Evolutionary conservation across 495 filamentous ascomycete species (phyloP).

Genomic region (Parathielavia appendiculata): DNA sequence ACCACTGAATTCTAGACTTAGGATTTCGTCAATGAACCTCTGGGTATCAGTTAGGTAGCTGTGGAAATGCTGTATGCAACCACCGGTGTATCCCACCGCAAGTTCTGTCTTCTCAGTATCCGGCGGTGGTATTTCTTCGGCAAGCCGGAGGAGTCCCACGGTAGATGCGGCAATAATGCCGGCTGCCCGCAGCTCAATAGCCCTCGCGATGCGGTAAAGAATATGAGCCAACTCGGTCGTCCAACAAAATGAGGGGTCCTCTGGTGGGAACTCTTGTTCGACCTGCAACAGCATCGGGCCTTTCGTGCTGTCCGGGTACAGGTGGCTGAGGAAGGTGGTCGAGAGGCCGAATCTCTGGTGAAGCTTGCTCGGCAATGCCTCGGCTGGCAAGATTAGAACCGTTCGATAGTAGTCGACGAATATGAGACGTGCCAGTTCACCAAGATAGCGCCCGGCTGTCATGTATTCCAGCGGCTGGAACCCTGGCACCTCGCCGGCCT

Average conservation of each 20-base stretch:
- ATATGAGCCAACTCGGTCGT: slow-evolving; percentile 49
- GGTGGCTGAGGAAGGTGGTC: slow-evolving; percentile 66
- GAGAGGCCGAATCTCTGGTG: slow-evolving; percentile 59
- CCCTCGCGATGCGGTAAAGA: slow-evolving; percentile 56
- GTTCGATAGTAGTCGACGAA: slow-evolving; percentile 60
- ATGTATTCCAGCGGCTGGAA: slow-evolving; percentile 88
- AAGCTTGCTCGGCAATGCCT: slow-evolving; percentile 56
- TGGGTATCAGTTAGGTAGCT: slow-evolving; percentile 66
- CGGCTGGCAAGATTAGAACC: slow-evolving; percentile 30
- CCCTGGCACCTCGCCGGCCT: slow-evolving; percentile 61
- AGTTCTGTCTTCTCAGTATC: slow-evolving; percentile 45
- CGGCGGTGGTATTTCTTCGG: slow-evolving; percentile 52
- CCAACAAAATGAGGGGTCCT: slow-evolving; percentile 53
- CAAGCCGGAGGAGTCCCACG: slow-evolving; percentile 61
- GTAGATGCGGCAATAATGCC: slow-evolving; percentile 68
- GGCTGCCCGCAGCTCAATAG: slow-evolving; percentile 63
- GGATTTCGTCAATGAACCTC: slow-evolving; percentile 58
- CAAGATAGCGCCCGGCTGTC: slow-evolving; percentile 77
- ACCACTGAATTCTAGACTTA: slow-evolving; percentile 51
- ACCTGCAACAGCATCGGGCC: slow-evolving; percentile 48
- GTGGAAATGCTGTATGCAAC: slow-evolving; percentile 72
- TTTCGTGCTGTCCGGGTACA: slow-evolving; percentile 48
- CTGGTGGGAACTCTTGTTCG: slow-evolving; percentile 49
- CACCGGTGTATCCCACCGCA: slow-evolving; percentile 72
- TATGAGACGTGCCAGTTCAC: slow-evolving; percentile 72